Conservation (phyloP, 2,329 filamentous ascomycete genomes). For the Apiospora kogelbergensis region DNA sequence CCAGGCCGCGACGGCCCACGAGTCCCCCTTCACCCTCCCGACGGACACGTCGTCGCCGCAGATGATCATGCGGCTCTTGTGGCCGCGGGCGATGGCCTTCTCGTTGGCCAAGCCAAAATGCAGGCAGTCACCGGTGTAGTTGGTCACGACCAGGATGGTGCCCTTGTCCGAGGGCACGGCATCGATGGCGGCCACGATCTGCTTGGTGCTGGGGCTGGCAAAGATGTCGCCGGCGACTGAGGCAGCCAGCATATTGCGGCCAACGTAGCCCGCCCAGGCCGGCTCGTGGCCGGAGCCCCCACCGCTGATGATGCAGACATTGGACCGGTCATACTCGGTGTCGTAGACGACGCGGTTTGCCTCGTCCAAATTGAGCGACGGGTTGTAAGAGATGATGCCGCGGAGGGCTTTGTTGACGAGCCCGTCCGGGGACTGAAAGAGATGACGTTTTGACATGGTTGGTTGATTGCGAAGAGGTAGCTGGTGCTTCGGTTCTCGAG, state of each 20-base stretch:
- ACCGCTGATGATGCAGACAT: conserved; percentile 53
- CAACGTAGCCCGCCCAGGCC: conserved; percentile 65
- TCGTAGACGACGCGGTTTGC: conserved; percentile 53
- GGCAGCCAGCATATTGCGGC: conserved; percentile 59
- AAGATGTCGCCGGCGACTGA: conserved; percentile 64
- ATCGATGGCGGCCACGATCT: conserved; percentile 60
- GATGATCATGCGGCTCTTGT: conserved; percentile 56
- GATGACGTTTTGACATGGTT: conserved; percentile 52
- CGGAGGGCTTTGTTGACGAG: conserved; percentile 53
- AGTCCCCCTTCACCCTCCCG: conserved; percentile 54
- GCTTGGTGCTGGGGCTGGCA: conserved; percentile 61
- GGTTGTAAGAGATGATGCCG: conserved; percentile 54
- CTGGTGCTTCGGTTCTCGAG: not conserved
- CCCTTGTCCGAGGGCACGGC: conserved; percentile 54
- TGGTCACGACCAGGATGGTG: conserved; percentile 61
- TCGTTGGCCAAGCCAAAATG: conserved; percentile 62
- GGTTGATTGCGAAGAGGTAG: not conserved
- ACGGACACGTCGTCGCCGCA: conserved; percentile 67
- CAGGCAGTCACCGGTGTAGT: conserved; percentile 65
- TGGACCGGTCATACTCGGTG: conserved; percentile 41
- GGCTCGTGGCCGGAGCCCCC: conserved; percentile 61
- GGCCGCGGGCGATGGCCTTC: conserved; percentile 54
- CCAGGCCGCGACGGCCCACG: conserved; percentile 61
- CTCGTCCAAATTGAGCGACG: conserved; percentile 48
- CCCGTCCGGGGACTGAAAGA: conserved; percentile 52